Percentiles rank a stretch among this genome's conserved stretches.
Conservation (phyloP, 163 green algal species). For the Scenedesmus sp. region DNA sequence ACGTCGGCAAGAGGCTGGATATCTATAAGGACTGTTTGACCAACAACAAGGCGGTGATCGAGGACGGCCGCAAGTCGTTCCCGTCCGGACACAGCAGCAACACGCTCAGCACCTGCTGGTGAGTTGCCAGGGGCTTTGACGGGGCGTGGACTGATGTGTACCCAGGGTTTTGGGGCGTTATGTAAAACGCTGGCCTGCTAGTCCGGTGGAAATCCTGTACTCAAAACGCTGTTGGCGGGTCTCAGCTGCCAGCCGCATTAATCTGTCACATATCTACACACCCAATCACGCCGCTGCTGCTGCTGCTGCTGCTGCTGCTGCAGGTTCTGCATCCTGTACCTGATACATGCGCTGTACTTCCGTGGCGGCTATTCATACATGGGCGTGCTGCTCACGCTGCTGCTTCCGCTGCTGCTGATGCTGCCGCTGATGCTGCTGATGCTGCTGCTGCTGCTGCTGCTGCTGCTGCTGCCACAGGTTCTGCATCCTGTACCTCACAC, state of each 20-base stretch:
- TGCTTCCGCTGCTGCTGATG: background rate
- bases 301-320: too few relatives aligned
- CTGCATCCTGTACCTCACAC: background rate
- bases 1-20: background rate
- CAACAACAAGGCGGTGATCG: background rate
- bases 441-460: background rate
- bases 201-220: too few relatives aligned
- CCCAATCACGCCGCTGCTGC: too few relatives aligned
- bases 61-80: conserved; percentile 32
- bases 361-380: too few relatives aligned
- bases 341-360: background rate
- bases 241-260: too few relatives aligned
- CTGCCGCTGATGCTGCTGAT: too few relatives aligned
- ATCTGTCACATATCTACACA: too few relatives aligned
- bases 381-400: background rate
- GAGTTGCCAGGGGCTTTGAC: background rate
- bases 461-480: background rate
- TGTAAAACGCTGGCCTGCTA: too few relatives aligned
- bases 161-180: background rate
- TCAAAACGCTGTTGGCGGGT: too few relatives aligned
- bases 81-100: conserved; percentile 45
- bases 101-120: conserved; percentile 42
- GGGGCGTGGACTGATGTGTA: background rate
- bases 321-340: too few relatives aligned
- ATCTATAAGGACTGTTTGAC: background rate